Conservation (phyloP, 441 rosid species). For the Adansonia madagascariensis region DNA sequence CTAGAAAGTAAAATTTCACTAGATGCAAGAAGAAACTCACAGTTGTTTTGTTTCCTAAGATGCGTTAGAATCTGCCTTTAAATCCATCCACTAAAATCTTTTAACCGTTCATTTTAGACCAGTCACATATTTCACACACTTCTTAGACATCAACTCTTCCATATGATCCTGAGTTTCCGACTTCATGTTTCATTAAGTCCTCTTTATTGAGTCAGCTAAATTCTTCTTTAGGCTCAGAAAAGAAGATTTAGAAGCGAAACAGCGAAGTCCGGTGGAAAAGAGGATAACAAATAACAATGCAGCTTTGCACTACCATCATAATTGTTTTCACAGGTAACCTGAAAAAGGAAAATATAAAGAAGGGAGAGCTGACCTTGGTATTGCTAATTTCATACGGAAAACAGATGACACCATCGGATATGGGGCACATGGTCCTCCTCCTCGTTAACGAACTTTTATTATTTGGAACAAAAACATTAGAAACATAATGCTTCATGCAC, state of each 20-base stretch:
- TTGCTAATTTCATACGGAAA: slow-evolving; percentile 78
- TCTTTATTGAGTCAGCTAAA: too few species aligned
- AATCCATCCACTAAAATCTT: neutral
- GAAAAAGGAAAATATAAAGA: neutral
- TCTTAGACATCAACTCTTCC: neutral
- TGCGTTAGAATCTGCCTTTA: neutral
- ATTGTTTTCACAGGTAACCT: neutral
- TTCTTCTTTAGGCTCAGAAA: too few species aligned
- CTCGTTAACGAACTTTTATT: slow-evolving; percentile 81
- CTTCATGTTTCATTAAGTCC: neutral
- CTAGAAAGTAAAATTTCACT: neutral
- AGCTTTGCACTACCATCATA: too few species aligned
- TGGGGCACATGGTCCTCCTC: slow-evolving; percentile 81
- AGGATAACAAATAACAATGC: too few species aligned
- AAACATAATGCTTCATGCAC: slow-evolving; percentile 68
- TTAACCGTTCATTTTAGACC: neutral
- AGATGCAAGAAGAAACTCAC: neutral
- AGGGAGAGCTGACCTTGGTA: slow-evolving; percentile 69
- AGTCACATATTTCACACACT: neutral
- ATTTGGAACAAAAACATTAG: slow-evolving; percentile 83
- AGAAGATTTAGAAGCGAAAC: too few species aligned
- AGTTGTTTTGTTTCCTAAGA: neutral
- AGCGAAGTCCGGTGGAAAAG: too few species aligned
- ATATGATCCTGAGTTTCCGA: neutral
- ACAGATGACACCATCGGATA: slow-evolving; percentile 71